Base-by-base conservation (phyloP, 2,329 filamentous ascomycete genomes). In the Lasiodiplodia citricola region DNA sequence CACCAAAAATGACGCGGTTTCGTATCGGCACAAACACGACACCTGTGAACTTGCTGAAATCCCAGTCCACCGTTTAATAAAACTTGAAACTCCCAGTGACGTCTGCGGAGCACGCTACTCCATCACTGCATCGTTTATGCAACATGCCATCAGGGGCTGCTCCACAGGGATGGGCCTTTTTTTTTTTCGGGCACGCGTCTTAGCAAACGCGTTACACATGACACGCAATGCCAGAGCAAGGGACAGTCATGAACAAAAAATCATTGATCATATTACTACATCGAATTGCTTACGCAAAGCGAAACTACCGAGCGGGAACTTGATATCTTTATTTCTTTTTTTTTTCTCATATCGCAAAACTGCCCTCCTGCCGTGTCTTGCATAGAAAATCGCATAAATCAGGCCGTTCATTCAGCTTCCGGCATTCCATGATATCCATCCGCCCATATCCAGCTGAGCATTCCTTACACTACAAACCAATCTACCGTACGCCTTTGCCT, bases 401-500 rank as follows among this genome's bases (percentile, higher is more conserved):
- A 63, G 44, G 58, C 55, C 55, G 47, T 55, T 51, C 28, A 60
- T 55, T 62, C 57, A 60, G 56, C 56, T 63, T 47, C 28, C 47
- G 37, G 57, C 54, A 37, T 47, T 47, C 54, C 55, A 25, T 67
- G 55, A 57, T 67, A 58, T 67, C 65, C 65, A 58, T 58, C 54
- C 56, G 66, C 66, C 66, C 66, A 68, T 68, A 58, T 68, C 72
- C 70, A 68, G 60, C 67, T 71, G 70, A 69, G 64, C 71, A 72
- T 70, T 71, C 72, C 72, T 69, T 73, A 38, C 55, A 60, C 44
- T 57, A 55, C 66, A 63, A 68, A 63, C 50, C 56, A 23, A 63
- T 68, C 57, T 68, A 62, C 57, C 66, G 66, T 62, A 68, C 66
- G 56, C 66, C 66, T 63, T 67, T 67, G 44, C 66, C 70, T 70